Evolutionary conservation across 352 stramenopile species (phyloP).

Genomic region (Phytophthora pini): DNA sequence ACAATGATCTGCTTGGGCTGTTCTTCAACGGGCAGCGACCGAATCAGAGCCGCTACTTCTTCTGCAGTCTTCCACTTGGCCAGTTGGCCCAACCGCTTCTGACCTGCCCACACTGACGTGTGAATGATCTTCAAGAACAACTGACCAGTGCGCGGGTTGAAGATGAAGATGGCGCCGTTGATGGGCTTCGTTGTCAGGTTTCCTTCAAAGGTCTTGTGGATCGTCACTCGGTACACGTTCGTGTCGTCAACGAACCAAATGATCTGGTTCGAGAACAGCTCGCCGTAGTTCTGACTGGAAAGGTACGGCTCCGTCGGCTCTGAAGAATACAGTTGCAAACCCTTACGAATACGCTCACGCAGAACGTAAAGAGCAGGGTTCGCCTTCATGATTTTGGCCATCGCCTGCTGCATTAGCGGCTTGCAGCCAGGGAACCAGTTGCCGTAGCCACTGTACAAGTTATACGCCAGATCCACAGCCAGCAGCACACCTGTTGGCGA

Average conservation of each 20-base stretch:
- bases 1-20: conserved; percentile 99
- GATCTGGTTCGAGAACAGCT: conserved; percentile 99
- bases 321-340: conserved; percentile 99
- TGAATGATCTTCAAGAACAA: conserved; percentile 99
- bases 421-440: conserved; percentile 99
- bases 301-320: conserved; percentile 99
- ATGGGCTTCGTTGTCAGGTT: conserved; percentile 99
- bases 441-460: conserved; percentile 99
- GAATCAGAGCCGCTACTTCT: conserved; percentile 99
- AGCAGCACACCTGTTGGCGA: conserved; percentile 98
- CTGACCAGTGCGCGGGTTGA: conserved; percentile 99
- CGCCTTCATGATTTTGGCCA: conserved; percentile 99
- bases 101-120: conserved; percentile 99
- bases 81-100: conserved; percentile 99
- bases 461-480: conserved; percentile 99
- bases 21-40: conserved; percentile 99
- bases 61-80: conserved; percentile 99
- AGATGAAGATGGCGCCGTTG: conserved; percentile 99
- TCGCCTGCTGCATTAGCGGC: conserved; percentile 99
- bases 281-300: conserved; percentile 99
- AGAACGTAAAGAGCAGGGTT: conserved; percentile 99
- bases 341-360: conserved; percentile 99
- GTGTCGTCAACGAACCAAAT: conserved; percentile 99
- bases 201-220: conserved; percentile 99
- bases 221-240: conserved; percentile 99